Conservation (phyloP, 2,329 filamentous ascomycete genomes). For the Curvularia hawaiiensis region DNA sequence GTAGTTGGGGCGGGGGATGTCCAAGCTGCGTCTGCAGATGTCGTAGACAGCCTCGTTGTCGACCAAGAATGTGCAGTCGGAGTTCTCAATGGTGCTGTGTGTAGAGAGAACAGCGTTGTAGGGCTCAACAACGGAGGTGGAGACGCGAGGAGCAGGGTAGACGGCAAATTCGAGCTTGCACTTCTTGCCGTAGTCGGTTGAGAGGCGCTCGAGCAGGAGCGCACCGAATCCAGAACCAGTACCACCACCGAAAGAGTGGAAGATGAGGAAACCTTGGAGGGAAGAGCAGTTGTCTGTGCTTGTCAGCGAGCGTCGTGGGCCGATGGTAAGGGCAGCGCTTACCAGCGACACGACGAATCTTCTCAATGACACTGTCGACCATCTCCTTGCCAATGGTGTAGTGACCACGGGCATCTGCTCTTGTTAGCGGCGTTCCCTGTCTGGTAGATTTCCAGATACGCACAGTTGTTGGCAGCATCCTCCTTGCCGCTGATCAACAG, state of each 20-base stretch:
- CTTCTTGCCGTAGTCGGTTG: slow-evolving; percentile 78
- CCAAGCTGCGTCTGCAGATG: slow-evolving; percentile 74
- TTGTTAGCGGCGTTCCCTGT: slow-evolving; percentile 23
- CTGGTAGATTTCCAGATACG: slow-evolving; percentile 16
- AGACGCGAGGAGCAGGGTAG: slow-evolving; percentile 72
- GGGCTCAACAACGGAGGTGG: slow-evolving; percentile 73
- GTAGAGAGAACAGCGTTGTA: slow-evolving; percentile 77
- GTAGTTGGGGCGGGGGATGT: slow-evolving; percentile 71
- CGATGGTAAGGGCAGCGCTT: slow-evolving; percentile 31
- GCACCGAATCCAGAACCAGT: slow-evolving; percentile 76
- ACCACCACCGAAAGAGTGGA: slow-evolving; percentile 76
- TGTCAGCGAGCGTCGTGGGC: slow-evolving; percentile 21
- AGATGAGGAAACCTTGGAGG: slow-evolving; percentile 75
- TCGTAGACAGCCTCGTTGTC: slow-evolving; percentile 79
- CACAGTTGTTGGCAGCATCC: slow-evolving; percentile 77
- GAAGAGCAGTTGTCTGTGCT: slow-evolving; percentile 70
- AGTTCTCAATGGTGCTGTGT: slow-evolving; percentile 77
- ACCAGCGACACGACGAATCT: slow-evolving; percentile 72
- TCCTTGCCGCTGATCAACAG: slow-evolving; percentile 75
- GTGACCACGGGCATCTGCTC: slow-evolving; percentile 69
- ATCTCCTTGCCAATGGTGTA: slow-evolving; percentile 80
- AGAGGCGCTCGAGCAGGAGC: slow-evolving; percentile 72
- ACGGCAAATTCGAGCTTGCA: slow-evolving; percentile 77
- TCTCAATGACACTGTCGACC: slow-evolving; percentile 72
- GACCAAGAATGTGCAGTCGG: slow-evolving; percentile 79